Conservation (phyloP, 352 stramenopile genomes). For the Phytophthora quininea region DNA sequence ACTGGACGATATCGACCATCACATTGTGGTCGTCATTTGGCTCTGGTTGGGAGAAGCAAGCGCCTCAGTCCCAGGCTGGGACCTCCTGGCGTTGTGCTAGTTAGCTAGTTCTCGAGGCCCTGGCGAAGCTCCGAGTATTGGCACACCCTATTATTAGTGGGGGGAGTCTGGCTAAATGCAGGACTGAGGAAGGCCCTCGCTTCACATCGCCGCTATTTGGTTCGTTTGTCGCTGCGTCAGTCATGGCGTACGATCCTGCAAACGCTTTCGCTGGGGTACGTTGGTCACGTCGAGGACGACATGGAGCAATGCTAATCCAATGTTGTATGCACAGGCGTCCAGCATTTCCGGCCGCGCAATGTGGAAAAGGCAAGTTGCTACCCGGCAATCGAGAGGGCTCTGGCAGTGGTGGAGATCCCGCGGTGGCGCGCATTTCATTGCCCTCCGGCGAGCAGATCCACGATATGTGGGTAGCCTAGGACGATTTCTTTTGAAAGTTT, state of each 20-base stretch:
- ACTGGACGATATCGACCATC: no score
- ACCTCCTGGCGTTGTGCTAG: no score
- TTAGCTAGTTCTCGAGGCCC: no score
- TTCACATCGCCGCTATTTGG: no score
- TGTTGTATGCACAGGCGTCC: slow-evolving; percentile 39
- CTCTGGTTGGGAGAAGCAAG: no score
- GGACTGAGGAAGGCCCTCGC: no score
- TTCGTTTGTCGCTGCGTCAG: not conserved
- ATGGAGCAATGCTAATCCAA: no score
- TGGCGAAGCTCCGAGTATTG: no score
- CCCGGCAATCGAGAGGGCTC: slow-evolving; percentile 30
- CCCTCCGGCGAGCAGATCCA: slow-evolving; percentile 76
- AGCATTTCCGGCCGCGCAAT: slow-evolving; percentile 61
- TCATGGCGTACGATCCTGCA: slow-evolving; percentile 27
- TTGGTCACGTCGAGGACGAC: not conserved
- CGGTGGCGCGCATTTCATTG: slow-evolving; percentile 50
- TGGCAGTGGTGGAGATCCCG: slow-evolving; percentile 14
- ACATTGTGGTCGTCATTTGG: no score
- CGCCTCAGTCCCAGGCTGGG: no score
- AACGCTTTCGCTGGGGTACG: slow-evolving; percentile 46
- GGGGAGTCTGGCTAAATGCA: no score
- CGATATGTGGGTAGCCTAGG: slow-evolving; percentile 52
- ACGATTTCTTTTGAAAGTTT: not conserved
- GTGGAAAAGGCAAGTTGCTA: slow-evolving; percentile 68
- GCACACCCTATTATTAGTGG: no score